Evolutionary conservation across 176 grass and related monocot genomes (phyloP), one percentile per base, ranked within the genome.

Genomic region (Oryza officinalis): DNA sequence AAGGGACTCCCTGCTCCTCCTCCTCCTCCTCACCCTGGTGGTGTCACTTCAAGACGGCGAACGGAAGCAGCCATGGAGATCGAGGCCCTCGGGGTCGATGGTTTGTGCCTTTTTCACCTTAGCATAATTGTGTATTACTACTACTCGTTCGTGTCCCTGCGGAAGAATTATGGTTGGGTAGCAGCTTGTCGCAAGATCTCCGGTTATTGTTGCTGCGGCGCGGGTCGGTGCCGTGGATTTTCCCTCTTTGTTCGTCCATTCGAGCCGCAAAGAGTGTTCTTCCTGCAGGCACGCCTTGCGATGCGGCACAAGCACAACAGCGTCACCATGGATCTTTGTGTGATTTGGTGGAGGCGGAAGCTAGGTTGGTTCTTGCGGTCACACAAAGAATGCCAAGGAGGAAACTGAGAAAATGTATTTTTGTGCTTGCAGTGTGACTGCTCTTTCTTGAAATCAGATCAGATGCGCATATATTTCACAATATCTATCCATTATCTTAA

Each of bases 381-480:
- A 86, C 88, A 27, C 79, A 83, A 86, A 63, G 79, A 49, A 43
- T 69, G 47, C 32, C 0, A 76, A 78, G 23, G 26, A 60, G 25
- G 44, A 35, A 31, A 63, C 47, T 73, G 20, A 17, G 2, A 61
- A 61, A 22, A 20, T 66, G 27, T 23, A 30, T 59, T 74, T 67
- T 68, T 52, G 14, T 44, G 65, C 33, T 23, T 86, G 35, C 26
- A 20, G 1, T 32, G 47, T 38, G 22, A 45, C 47, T 13, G 38
- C 13, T 67, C 40, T 81, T 81, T 80, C 61, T 72, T 71, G 80
- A 65, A 78, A 59, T 54, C 83, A 72, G 47, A 72, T 27, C 23
- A 66, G 47, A 72, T 33, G 67, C 32, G 15, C 46, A 28, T n/a
- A 72, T 46, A 35, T 20, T 77, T 40, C 59, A 41, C 40, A 41